Evolutionary conservation across 371 early-diverging fungal genomes (phyloP), one percentile per base, ranked within the genome.

Genomic region (Amoeboradix gromovi): DNA sequence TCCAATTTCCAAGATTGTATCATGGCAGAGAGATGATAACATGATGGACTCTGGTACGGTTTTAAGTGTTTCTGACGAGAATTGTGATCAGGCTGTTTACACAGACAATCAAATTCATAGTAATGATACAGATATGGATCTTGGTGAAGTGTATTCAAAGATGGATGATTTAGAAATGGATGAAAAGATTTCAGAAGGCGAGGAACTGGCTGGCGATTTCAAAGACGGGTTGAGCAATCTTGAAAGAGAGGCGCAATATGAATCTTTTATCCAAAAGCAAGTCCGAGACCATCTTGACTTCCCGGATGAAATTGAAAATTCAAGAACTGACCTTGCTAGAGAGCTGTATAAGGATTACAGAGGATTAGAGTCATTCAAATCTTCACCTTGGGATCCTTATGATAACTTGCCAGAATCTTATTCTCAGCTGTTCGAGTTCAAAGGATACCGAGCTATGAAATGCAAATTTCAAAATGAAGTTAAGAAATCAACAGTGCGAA

Each of bases 301-400:
- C 77, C 94, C 96, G 16, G 96, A 96, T 77, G 96, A 96, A 77
- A 86, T 93, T 28, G 92, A 94, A 71, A 90, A 91, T 22, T 94
- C 94, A 2, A 77, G 83, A 71, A 85, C 91, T 71, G 76, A 84
- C 22, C 78, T 88, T 0, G 94, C 94, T 17, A 82, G 89, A 66
- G 80, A 80, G 65, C 82, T 94, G 70, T 94, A 93, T 77, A 84
- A 84, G 29, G 83, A 87, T 71, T 96, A 90, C 79, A 89, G 96
- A 74, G 94, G 94, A 30, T 79, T 96, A 71, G 86, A 90, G 77
- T 87, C 86, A 66, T 87, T 92, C 80, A 80, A 92, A 69, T 89
- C 89, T 22, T 90, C 92, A 1, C 86, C 91, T 22, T 96, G 96
- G 96, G 94, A 94, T 77, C 89, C 93, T 5, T 91, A 89, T 81